phyloP scores from a whole-genome alignment of 2,329 filamentous ascomycete species.

The Aspergillus pseudotamarii region DNA sequence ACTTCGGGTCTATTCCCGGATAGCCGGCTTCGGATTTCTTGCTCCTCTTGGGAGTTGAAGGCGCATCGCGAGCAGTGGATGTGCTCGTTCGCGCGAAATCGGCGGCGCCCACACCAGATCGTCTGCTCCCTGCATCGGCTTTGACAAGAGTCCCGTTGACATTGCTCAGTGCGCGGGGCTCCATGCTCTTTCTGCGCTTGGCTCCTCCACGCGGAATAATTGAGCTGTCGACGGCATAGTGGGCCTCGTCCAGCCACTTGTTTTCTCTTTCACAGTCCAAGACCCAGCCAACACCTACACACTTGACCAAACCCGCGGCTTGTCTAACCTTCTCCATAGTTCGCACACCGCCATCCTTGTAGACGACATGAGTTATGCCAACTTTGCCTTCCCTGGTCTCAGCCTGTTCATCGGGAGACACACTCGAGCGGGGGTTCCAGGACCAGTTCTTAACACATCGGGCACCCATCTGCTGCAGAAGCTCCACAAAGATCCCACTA shows the following conservation, averaged over 20 bases:
- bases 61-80: conserved; percentile 23
- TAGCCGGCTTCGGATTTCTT: conserved; percentile 19
- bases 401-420: conserved; percentile 37
- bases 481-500: conserved; percentile 77
- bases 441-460: conserved; percentile 75
- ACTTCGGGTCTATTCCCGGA: conserved; percentile 21
- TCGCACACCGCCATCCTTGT: conserved; percentile 79
- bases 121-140: conserved; percentile 32
- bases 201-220: conserved; percentile 70
- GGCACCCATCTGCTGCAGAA: conserved; percentile 80
- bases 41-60: conserved; percentile 18
- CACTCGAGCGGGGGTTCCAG: conserved; percentile 65
- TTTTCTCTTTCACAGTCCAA: conserved; percentile 80
- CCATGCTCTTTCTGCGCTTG: conserved; percentile 79
- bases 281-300: conserved; percentile 86
- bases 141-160: conserved; percentile 65
- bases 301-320: conserved; percentile 74
- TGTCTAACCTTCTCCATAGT: conserved; percentile 80
- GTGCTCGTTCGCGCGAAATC: conserved; percentile 39
- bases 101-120: conserved; percentile 34
- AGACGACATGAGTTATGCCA: conserved; percentile 85
- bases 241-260: conserved; percentile 72
- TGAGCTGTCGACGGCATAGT: conserved; percentile 70
- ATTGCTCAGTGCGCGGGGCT: conserved; percentile 70
- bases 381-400: conserved; percentile 54